Conservation (phyloP, 2,329 filamentous ascomycete genomes). For the Fusarium sp. region DNA sequence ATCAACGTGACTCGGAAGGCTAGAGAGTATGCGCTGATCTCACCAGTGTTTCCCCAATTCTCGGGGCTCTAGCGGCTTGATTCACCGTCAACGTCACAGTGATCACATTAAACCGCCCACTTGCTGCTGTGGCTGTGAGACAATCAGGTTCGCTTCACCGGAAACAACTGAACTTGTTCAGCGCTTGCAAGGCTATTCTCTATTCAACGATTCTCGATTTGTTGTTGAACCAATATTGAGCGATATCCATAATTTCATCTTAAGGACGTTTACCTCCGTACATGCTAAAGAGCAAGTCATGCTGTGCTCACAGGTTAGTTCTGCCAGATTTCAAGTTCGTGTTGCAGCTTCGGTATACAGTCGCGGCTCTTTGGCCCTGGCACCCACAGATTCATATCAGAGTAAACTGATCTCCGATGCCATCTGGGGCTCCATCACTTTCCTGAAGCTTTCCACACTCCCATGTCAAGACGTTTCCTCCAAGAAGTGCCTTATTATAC, state of each 20-base stretch:
- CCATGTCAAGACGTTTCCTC: not conserved
- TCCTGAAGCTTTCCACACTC: not conserved
- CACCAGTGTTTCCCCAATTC: constrained; percentile 17
- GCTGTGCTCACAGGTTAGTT: not conserved
- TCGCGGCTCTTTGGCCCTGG: not conserved
- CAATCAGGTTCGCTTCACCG: constrained; percentile 33
- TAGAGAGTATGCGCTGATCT: constrained; percentile 29
- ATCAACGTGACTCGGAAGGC: constrained; percentile 16
- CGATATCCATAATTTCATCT: not conserved
- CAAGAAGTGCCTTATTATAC: not conserved
- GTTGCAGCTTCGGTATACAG: constrained; percentile 1
- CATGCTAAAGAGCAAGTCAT: not conserved
- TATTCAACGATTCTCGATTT: not conserved
- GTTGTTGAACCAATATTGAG: not conserved
- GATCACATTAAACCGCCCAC: constrained; percentile 36
- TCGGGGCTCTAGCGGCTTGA: constrained; percentile 35
- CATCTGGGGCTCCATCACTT: not conserved
- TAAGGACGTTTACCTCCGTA: not conserved
- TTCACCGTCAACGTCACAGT: constrained; percentile 43
- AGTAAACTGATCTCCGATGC: not conserved
- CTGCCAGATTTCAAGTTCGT: not conserved
- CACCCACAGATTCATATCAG: not conserved
- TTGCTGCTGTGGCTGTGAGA: constrained; percentile 40
- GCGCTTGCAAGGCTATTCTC: not conserved
- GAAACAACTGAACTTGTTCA: constrained; percentile 17